Conservation (phyloP, 495 filamentous ascomycete genomes). For the Daldinia concentrica region DNA sequence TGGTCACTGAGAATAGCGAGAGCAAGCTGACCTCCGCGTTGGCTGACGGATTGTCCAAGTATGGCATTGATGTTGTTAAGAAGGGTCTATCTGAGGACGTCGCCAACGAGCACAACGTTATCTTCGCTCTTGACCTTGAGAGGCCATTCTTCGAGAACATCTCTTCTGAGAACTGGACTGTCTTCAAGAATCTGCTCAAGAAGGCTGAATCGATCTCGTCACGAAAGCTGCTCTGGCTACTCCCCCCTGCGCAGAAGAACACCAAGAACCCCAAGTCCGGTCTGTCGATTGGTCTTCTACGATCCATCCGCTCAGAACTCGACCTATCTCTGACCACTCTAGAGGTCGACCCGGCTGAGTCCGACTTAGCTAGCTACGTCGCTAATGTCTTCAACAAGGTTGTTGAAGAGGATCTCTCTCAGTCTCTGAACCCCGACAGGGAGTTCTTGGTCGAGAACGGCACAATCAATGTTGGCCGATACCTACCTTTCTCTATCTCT, state of each 20-base stretch:
- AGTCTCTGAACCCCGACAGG: not conserved
- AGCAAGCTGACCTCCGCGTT: not conserved
- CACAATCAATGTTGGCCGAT: conserved; percentile 11
- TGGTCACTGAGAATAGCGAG: not conserved
- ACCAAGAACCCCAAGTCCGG: conserved; percentile 7
- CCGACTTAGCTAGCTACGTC: not conserved
- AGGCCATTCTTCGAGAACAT: conserved; percentile 3
- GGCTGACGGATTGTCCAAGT: not conserved
- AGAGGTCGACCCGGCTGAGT: conserved; percentile 2
- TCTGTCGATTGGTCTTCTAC: not conserved
- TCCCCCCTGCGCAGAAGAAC: conserved; percentile 12
- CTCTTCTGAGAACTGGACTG: not conserved
- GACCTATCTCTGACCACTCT: not conserved
- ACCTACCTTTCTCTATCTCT: conserved; percentile 1
- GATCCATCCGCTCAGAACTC: not conserved
- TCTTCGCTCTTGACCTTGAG: conserved; percentile 4
- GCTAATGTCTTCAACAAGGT: conserved; percentile 9
- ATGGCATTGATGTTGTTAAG: not conserved
- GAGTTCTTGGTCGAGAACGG: conserved; percentile 24
- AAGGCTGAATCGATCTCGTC: not conserved
- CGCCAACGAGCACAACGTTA: not conserved
- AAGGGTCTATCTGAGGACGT: not conserved
- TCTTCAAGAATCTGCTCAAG: conserved; percentile 4
- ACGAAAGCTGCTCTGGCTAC: conserved; percentile 19
- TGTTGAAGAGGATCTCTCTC: not conserved